These are phyloP conservation scores for Teratosphaeria pseudoeucalypti DNA, from an alignment of 2,329 filamentous ascomycete genomes.

Conservation along the genomic window DNA sequence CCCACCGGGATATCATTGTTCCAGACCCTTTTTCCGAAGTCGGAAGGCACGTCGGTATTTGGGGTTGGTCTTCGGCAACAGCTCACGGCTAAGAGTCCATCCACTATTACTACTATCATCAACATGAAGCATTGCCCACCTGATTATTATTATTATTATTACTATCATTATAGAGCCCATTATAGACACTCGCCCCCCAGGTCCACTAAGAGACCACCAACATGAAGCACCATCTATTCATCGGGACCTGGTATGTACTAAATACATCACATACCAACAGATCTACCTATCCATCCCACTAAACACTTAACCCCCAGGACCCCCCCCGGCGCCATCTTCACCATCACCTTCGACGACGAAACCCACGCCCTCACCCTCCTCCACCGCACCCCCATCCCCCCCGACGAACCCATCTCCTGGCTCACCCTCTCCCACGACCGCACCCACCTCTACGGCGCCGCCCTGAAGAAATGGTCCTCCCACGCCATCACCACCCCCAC, in stretches of 20 bases:
- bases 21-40: not conserved
- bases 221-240: slow-evolving; percentile 86
- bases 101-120: not conserved
- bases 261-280: not conserved
- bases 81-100: slow-evolving; percentile 5
- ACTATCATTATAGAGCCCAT: not conserved
- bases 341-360: slow-evolving; percentile 78
- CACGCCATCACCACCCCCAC: slow-evolving; percentile 66
- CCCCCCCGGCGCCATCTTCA: slow-evolving; percentile 80
- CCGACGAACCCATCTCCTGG: slow-evolving; percentile 85
- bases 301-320: slow-evolving; percentile 33
- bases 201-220: slow-evolving; percentile 15
- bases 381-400: slow-evolving; percentile 69
- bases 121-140: not conserved
- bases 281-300: too few species aligned
- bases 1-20: not conserved
- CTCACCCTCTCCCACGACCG: slow-evolving; percentile 79
- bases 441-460: slow-evolving; percentile 78
- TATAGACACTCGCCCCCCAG: not conserved
- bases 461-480: slow-evolving; percentile 89
- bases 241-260: slow-evolving; percentile 60
- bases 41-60: not conserved
- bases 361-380: slow-evolving; percentile 61
- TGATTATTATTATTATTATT: too few species aligned
- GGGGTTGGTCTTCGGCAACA: not conserved